A percentile compares a stretch with the other conserved stretches of the same genome.
Evolutionary conservation across 345 rosid genomes (phyloP).

Genomic region (Anastatica hierochuntica): DNA sequence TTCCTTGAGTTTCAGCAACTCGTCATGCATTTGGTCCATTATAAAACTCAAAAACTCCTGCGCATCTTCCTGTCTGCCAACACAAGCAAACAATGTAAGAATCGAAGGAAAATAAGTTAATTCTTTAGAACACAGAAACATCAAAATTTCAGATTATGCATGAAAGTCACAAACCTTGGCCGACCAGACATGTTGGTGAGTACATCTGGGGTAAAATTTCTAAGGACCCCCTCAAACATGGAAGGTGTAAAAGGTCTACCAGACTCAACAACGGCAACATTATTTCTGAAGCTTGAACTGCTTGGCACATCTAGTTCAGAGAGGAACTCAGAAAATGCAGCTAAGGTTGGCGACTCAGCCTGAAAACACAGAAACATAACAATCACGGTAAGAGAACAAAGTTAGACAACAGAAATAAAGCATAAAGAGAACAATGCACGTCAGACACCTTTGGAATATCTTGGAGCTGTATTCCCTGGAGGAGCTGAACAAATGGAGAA

Average conservation of each 20-base stretch:
- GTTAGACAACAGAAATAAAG: too few relatives aligned
- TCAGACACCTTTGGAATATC: conserved; percentile 48
- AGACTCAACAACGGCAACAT: conserved; percentile 35
- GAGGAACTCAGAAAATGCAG: conserved; percentile 65
- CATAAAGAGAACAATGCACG: too few relatives aligned
- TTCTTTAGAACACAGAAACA: background rate
- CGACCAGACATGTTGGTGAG: conserved; percentile 64
- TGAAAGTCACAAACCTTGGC: conserved; percentile 58
- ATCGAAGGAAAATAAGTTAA: background rate
- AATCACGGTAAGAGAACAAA: background rate
- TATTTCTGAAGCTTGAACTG: conserved; percentile 41
- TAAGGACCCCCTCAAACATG: conserved; percentile 83
- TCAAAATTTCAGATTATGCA: background rate
- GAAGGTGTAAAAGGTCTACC: conserved; percentile 71
- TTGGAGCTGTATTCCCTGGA: conserved; percentile 47
- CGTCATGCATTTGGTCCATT: background rate
- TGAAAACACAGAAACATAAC: conserved; percentile 25
- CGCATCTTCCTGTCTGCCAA: conserved; percentile 95
- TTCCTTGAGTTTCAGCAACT: conserved; percentile 60
- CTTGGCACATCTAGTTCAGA: conserved; percentile 47
- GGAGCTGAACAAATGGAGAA: conserved; percentile 73
- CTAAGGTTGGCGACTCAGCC: conserved; percentile 70
- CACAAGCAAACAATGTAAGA: conserved; percentile 3
- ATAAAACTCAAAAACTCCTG: conserved; percentile 89
- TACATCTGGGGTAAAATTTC: conserved; percentile 77